Conservation (phyloP, 2,329 filamentous ascomycete genomes). For the Lasiodiplodia hormozganensis region DNA sequence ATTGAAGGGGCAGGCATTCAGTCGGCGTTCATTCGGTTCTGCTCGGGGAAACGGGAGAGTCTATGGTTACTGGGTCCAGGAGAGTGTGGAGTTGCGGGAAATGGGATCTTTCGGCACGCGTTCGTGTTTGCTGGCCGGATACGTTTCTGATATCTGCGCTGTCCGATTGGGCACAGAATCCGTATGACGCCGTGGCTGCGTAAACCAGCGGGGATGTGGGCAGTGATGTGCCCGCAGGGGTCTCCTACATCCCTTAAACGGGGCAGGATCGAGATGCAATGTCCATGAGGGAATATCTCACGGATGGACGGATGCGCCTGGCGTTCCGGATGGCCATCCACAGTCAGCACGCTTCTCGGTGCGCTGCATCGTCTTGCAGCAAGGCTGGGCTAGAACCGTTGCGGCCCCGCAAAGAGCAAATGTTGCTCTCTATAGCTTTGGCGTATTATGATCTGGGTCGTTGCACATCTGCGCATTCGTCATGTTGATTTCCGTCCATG, state of each 20-base stretch:
- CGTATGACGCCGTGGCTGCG: constrained; percentile 7
- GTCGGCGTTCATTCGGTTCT: constrained; percentile 28
- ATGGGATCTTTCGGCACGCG: constrained; percentile 16
- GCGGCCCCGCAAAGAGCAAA: too few relatives aligned
- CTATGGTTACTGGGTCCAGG: not conserved
- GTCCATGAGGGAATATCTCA: not conserved
- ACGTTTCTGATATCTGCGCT: not conserved
- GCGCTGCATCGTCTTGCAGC: too few relatives aligned
- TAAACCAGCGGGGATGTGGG: not conserved
- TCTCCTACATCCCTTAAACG: not conserved
- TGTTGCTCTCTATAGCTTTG: too few relatives aligned
- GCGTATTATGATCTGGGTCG: too few relatives aligned
- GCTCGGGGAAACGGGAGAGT: constrained; percentile 20
- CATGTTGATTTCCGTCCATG: not conserved
- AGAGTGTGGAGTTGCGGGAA: constrained; percentile 18
- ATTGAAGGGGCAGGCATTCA: constrained; percentile 11
- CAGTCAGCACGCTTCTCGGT: not conserved
- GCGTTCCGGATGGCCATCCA: not conserved
- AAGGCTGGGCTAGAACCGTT: too few relatives aligned
- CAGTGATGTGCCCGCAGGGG: constrained; percentile 8
- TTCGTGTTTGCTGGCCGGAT: not conserved
- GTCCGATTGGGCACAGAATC: constrained; percentile 10
- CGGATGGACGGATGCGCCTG: constrained; percentile 8
- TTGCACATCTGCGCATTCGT: too few relatives aligned
- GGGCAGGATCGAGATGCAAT: not conserved